Conservation (phyloP, 2,329 filamentous ascomycete species). For the Hypoxylon sp. region DNA sequence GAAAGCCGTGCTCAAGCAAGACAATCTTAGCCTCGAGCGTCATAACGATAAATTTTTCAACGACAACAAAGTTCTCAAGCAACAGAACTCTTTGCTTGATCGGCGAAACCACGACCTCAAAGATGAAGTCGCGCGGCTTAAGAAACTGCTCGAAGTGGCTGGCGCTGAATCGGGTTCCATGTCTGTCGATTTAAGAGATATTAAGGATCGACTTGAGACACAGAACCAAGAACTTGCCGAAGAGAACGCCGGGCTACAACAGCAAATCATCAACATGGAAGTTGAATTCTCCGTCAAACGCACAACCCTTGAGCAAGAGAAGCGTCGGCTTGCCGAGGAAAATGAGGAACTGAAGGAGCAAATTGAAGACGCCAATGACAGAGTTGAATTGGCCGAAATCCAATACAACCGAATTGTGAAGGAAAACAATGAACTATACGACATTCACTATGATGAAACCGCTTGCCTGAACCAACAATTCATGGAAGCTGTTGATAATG, state of each 20-base stretch:
- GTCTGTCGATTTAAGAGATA: constrained; percentile 46
- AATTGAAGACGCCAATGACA: constrained; percentile 55
- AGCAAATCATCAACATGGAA: constrained; percentile 46
- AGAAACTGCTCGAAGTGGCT: constrained; percentile 62
- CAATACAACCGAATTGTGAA: constrained; percentile 1
- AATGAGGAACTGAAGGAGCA: constrained; percentile 59
- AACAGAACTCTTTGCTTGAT: constrained; percentile 64
- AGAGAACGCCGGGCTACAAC: constrained; percentile 49
- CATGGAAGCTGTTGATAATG: background rate
- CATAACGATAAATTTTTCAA: constrained; percentile 70
- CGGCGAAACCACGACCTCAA: constrained; percentile 63
- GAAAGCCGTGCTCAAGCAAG: constrained; percentile 63
- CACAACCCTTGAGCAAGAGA: constrained; percentile 44
- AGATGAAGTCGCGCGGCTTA: constrained; percentile 63
- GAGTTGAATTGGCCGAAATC: background rate
- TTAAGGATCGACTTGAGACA: constrained; percentile 46
- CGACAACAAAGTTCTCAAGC: constrained; percentile 60
- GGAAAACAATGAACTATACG: background rate
- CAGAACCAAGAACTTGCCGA: constrained; percentile 45
- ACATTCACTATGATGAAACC: background rate
- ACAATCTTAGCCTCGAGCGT: constrained; percentile 67
- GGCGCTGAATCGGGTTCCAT: constrained; percentile 42
- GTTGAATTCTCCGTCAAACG: constrained; percentile 42
- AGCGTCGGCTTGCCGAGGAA: constrained; percentile 38
- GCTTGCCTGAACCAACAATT: constrained; percentile 6